Evolutionary conservation across 371 early-diverging fungal genomes (phyloP), one percentile per base, ranked within the genome.

Genomic region (Circinella umbellata): DNA sequence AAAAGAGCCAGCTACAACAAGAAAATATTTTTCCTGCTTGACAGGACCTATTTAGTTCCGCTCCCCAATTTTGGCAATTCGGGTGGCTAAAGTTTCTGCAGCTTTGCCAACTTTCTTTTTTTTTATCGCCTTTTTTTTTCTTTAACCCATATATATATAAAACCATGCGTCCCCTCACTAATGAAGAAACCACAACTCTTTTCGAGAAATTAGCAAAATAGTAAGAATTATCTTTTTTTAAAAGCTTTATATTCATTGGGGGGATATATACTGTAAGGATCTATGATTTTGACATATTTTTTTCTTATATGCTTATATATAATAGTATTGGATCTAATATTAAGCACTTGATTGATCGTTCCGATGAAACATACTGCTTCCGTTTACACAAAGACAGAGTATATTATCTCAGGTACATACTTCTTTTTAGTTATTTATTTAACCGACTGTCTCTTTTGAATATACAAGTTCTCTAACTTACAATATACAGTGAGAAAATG

Each of bases 131-230:
- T 11, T 42, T 9, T 42, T 42, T 11, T 42, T 42, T 42, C 27
- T 27, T 27, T 27, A 27, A 27, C 27, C 27, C 1, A 42, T 42
- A 42, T 9, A 42, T 6, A 42, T 42, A 42, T 9, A 42, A 42
- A 42, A 71, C n/a, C 59, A 98, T 98, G 98, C 87, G 98, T 60
- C 97, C 97, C 8, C 86, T 98, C 60, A 96, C 97, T 48, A 94
- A 95, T 74, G 94, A 95, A 75, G 98, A 98, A 82, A 96, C 97
- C 54, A 95, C 95, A 71, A 93, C 93, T 42, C 89, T 98, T 68
- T 98, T 98, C 72, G 95, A 96, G 77, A 98, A 98, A 83, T 89
- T 98, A 63, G 90, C 98, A 51, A 96, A 96, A 88, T 97, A 96
- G 96, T 96, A 91, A 72, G 90, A 27, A 42, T 42, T 42, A 42